Evolutionary conservation across 768 basidiomycete genomes (phyloP).

Genomic region (Fomitopsis serialis): DNA sequence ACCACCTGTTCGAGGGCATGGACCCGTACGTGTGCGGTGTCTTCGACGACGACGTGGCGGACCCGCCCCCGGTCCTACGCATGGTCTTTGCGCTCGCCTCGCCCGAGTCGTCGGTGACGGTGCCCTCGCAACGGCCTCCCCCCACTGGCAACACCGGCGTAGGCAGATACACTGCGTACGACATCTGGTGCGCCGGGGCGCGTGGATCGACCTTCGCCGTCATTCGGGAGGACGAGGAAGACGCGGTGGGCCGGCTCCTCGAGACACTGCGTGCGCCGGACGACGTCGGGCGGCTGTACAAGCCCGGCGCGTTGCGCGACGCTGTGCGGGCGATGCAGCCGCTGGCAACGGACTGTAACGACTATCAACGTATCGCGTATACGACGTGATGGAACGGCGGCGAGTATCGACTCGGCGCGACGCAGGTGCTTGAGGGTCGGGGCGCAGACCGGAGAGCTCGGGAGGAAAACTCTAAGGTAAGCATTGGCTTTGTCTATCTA

Average conservation of each 20-base stretch:
- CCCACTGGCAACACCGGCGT: too few relatives aligned
- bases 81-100: conserved; percentile 22
- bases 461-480: too few relatives aligned
- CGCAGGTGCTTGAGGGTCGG: too few relatives aligned
- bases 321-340: too few relatives aligned
- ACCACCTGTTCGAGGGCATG: conserved; percentile 19
- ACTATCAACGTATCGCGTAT: too few relatives aligned
- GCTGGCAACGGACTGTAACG: too few relatives aligned
- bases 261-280: not conserved
- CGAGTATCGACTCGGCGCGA: too few relatives aligned
- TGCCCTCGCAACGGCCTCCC: not conserved
- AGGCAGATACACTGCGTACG: conserved; percentile 7
- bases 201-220: not conserved
- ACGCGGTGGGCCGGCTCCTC: not conserved
- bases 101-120: not conserved
- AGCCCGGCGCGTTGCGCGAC: too few relatives aligned
- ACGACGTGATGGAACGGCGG: too few relatives aligned
- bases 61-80: conserved; percentile 6
- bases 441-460: too few relatives aligned
- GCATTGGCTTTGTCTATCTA: too few relatives aligned
- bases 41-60: conserved; percentile 12
- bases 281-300: too few relatives aligned
- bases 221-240: not conserved
- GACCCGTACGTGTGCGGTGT: conserved; percentile 18
- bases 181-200: conserved; percentile 14